Conservation (phyloP, 1,139 yeast genomes). For the Ogataea hybrid region DNA sequence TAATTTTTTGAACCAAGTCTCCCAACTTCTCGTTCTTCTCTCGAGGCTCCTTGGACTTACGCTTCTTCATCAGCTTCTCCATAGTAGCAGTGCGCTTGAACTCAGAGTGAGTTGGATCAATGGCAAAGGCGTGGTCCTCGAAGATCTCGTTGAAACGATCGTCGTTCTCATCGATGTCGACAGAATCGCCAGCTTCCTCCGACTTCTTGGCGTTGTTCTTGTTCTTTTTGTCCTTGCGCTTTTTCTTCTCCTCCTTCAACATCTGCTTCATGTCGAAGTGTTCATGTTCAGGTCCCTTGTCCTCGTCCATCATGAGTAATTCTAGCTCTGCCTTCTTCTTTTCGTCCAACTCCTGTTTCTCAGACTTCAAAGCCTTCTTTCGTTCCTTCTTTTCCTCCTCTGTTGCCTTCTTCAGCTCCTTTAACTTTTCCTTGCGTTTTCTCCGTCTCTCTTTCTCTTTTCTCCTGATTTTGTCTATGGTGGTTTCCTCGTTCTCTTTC, state of each 20-base stretch:
- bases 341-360: conserved; percentile 32
- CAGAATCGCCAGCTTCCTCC: conserved; percentile 43
- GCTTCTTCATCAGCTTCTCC: conserved; percentile 71
- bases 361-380: conserved; percentile 27
- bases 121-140: conserved; percentile 87
- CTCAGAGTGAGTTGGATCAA: conserved; percentile 86
- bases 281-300: conserved; percentile 42
- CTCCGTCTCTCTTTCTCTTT: conserved; percentile 92
- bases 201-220: conserved; percentile 41
- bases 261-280: conserved; percentile 85
- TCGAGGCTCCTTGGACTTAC: conserved; percentile 25
- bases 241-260: conserved; percentile 66
- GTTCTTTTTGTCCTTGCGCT: conserved; percentile 50
- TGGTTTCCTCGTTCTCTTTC: conserved; percentile 60
- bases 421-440: conserved; percentile 71
- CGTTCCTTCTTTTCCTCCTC: conserved; percentile 65
- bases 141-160: conserved; percentile 86
- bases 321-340: conserved; percentile 71
- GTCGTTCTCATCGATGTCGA: conserved; percentile 69
- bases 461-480: conserved; percentile 78
- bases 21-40: conserved; percentile 7
- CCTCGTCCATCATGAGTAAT: conserved; percentile 71
- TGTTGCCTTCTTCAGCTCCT: conserved; percentile 70
- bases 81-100: conserved; percentile 85
- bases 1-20: conserved; percentile 40